Evolutionary conservation across 2,329 filamentous ascomycete species (phyloP).

Genomic region (Microdochium bolleyi): DNA sequence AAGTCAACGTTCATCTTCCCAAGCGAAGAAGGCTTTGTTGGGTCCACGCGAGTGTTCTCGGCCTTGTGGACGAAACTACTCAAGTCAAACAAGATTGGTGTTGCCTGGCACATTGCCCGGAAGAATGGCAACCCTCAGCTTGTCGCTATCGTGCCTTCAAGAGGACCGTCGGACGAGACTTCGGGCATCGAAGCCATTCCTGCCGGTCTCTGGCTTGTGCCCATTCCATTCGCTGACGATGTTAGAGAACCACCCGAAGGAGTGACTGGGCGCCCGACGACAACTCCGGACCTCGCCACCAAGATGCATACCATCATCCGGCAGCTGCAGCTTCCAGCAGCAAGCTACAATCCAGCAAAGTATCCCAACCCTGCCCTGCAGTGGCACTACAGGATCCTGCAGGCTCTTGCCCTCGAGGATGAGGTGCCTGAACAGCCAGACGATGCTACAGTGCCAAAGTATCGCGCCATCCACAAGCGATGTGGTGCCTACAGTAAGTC

Average conservation of each 20-base stretch:
- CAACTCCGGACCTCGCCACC: constrained; percentile 67
- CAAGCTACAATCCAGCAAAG: constrained; percentile 71
- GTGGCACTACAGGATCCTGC: constrained; percentile 95
- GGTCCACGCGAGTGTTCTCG: constrained; percentile 87
- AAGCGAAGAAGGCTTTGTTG: constrained; percentile 80
- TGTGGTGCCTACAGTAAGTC: constrained; percentile 58
- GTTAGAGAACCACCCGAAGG: constrained; percentile 66
- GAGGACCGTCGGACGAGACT: constrained; percentile 54
- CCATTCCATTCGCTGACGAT: constrained; percentile 85
- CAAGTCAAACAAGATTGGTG: constrained; percentile 68
- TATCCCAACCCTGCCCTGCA: constrained; percentile 91
- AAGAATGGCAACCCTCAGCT: constrained; percentile 72
- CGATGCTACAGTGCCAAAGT: constrained; percentile 79
- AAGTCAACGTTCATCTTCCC: constrained; percentile 92
- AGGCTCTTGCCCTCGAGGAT: constrained; percentile 85
- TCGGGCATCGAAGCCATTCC: constrained; percentile 64
- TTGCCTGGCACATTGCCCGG: constrained; percentile 86
- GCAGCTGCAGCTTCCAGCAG: constrained; percentile 82
- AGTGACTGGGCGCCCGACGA: constrained; percentile 34
- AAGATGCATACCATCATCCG: constrained; percentile 76
- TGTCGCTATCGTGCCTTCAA: constrained; percentile 73
- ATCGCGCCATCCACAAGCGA: constrained; percentile 82
- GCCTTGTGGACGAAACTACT: constrained; percentile 84
- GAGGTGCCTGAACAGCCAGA: constrained; percentile 67
- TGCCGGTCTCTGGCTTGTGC: constrained; percentile 80